Percentiles rank a stretch among this genome's conserved stretches.
These are phyloP conservation scores for Auricularia cornea DNA, from an alignment of 768 basidiomycete genomes.

Conservation along the genomic window DNA sequence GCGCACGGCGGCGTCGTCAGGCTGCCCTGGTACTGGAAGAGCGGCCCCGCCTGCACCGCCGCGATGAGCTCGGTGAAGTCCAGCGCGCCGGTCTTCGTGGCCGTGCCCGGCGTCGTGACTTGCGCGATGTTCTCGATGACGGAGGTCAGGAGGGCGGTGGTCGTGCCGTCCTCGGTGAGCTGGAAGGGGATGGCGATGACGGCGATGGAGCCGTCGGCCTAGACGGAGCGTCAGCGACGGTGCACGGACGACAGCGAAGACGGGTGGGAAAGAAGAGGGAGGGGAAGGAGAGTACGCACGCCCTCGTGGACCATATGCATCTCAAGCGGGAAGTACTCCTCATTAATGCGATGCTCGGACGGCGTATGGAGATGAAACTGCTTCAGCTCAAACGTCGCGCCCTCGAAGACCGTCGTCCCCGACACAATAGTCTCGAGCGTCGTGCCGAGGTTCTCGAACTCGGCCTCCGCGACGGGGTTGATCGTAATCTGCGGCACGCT, in stretches of 20 bases:
- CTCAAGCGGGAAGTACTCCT: constrained; percentile 1
- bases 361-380: not conserved
- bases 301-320: constrained; percentile 1
- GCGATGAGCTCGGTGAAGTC: not conserved
- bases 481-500: not conserved
- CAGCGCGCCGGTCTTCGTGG: not conserved
- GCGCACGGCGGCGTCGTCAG: constrained; percentile 1
- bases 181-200: not conserved
- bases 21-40: not conserved
- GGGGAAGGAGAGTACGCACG: not conserved
- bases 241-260: not conserved
- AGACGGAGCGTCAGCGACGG: no score
- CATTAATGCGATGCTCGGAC: not conserved
- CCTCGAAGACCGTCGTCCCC: not conserved
- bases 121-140: not conserved
- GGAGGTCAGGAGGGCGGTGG: not conserved
- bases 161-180: not conserved
- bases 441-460: constrained; percentile 1
- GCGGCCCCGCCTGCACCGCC: not conserved
- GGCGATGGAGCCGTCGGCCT: not conserved
- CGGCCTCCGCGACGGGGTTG: not conserved
- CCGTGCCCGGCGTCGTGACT: not conserved
- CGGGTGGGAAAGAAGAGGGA: not conserved
- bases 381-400: not conserved
- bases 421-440: not conserved